Base-by-base conservation (phyloP, 2,329 filamentous ascomycete species). In the Claviceps paspali region DNA sequence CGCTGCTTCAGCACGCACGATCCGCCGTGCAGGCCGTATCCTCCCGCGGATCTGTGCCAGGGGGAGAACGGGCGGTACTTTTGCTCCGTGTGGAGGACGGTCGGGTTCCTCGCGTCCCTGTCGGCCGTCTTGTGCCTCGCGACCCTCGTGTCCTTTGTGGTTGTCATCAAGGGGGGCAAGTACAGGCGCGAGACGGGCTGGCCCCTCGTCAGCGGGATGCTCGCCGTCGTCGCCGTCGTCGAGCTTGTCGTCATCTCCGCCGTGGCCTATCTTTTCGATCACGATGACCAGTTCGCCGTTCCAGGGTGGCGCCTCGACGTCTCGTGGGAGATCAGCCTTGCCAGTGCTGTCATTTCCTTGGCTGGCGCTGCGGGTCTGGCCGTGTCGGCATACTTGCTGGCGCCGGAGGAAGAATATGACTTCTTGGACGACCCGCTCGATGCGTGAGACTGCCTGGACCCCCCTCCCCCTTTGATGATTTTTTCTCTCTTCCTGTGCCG, bases 61-160 rank as follows among this genome's bases (percentile, higher is more conserved):
- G 48, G 50, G 26, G 55, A 49, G 19, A 72, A 79, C 47, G 35
- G 31, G n/a, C 69, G 75, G 36, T 75, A 77, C 51, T 95, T 96
- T 61, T 96, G 91, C 65, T 81, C 77, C 49, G 81, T 92, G 70
- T 98, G 88, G 88, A 73, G 82, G 41, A 84, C 77, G 19, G 77
- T 85, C 26, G 86, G 83, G 18, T 96, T 95, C 60, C 61, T 94
- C 45, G 85, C 93, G 63, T 82, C 79, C 36, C 82, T 95, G 49
- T 73, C 82, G 6, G 73, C 85, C 27, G 76, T 94, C n/a, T 55
- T 91, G 28, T 79, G 93, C 57, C 70, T 91, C 29, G 84, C 81
- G 38, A 77, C 77, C 6, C 60, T 93, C n/a, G 77, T 93, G 21
- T 74, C 78, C 14, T 94, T 88, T 57, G 52, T 79, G 22, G 73